A percentile compares a stretch with the other conserved stretches of the same genome.
Conservation (phyloP, 2,329 filamentous ascomycete species). For the Cladosporium colombiae region DNA sequence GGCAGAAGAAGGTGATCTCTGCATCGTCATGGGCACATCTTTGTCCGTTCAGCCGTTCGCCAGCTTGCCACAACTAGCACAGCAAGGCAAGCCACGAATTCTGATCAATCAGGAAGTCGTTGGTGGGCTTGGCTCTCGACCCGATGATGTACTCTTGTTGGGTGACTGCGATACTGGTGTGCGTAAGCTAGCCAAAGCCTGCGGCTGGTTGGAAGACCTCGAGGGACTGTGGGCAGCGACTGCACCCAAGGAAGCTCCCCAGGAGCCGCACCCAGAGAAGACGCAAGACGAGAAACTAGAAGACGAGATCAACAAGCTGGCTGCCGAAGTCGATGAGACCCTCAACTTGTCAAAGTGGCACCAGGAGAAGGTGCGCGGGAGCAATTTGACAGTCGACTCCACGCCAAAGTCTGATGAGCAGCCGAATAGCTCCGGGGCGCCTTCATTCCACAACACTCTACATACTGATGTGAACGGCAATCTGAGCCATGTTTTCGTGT, state of each 20-base stretch:
- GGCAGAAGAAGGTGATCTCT: constrained; percentile 67
- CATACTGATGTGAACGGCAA: constrained; percentile 11
- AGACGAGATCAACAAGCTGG: constrained; percentile 60
- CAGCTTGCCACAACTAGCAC: constrained; percentile 67
- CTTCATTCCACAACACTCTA: background rate
- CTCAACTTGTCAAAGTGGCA: constrained; percentile 52
- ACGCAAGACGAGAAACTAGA: constrained; percentile 58
- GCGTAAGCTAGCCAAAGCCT: constrained; percentile 70
- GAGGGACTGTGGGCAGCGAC: constrained; percentile 71
- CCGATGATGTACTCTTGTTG: constrained; percentile 82
- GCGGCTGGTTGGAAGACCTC: constrained; percentile 85
- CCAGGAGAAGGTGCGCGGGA: constrained; percentile 38
- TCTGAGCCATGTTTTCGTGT: constrained; percentile 11
- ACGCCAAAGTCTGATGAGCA: constrained; percentile 6
- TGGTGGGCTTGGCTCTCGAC: constrained; percentile 71
- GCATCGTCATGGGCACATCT: constrained; percentile 87
- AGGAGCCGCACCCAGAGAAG: constrained; percentile 33
- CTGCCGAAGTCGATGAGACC: constrained; percentile 59
- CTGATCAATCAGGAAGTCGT: constrained; percentile 87
- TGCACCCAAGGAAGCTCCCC: constrained; percentile 53
- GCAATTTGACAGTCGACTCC: background rate
- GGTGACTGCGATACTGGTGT: constrained; percentile 84
- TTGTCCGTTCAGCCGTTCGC: constrained; percentile 88
- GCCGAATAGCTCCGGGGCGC: constrained; percentile 10
- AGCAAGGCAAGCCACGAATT: constrained; percentile 67